Conservation (phyloP, 371 early-diverging fungal genomes). For the Thermomucor indicae-seudaticae region DNA sequence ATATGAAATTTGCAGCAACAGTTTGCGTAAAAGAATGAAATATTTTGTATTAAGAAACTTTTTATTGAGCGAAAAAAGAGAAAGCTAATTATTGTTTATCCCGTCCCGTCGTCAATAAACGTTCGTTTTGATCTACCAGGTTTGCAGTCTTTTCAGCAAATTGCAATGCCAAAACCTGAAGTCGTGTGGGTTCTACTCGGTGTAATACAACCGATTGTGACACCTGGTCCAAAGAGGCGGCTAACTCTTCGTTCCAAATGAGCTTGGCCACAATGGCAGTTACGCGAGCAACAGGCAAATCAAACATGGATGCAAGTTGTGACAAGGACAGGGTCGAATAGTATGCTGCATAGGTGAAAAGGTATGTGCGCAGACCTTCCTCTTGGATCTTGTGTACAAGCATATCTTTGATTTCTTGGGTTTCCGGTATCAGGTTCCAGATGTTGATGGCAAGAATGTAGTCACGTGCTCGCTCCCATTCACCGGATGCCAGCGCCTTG, state of each 20-base stretch:
- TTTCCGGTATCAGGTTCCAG: constrained; percentile 89
- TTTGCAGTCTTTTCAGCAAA: constrained; percentile 87
- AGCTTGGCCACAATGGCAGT: constrained; percentile 83
- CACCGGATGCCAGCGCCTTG: constrained; percentile 86
- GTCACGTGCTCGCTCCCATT: constrained; percentile 88
- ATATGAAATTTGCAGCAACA: too few relatives aligned
- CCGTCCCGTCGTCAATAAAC: constrained; percentile 57
- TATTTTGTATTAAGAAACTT: too few relatives aligned
- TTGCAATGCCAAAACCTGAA: constrained; percentile 82
- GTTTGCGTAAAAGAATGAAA: too few relatives aligned
- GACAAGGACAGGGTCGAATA: constrained; percentile 84
- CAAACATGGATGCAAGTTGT: constrained; percentile 85
- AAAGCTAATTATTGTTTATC: constrained; percentile 16
- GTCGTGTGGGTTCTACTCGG: constrained; percentile 75
- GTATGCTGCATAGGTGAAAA: constrained; percentile 87
- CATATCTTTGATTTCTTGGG: constrained; percentile 84
- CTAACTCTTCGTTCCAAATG: constrained; percentile 90
- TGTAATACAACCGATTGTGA: constrained; percentile 77
- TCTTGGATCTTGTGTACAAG: constrained; percentile 86
- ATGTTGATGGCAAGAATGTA: constrained; percentile 88
- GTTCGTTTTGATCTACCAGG: constrained; percentile 91
- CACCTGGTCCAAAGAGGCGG: constrained; percentile 79
- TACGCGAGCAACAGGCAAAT: constrained; percentile 63
- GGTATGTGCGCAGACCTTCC: constrained; percentile 93
- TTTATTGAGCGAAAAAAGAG: too few relatives aligned